Conservation (phyloP, 1,284 basidiomycete genomes). For the Puccinia triticina region DNA sequence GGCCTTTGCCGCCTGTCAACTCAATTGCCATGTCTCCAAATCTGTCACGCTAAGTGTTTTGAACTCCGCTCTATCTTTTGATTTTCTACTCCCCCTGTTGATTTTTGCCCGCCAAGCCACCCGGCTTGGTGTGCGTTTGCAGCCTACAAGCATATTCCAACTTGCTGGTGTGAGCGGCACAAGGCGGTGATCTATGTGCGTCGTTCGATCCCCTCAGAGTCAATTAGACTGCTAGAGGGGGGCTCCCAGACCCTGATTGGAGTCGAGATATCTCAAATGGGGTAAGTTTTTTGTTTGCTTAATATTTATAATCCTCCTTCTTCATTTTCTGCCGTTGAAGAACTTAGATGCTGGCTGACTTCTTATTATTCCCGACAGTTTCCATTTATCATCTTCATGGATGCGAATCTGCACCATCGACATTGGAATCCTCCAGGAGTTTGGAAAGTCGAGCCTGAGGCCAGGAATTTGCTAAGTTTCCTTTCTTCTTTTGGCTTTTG, state of each 20-base stretch:
- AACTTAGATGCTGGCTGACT: background rate
- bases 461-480: background rate
- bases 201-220: background rate
- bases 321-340: background rate
- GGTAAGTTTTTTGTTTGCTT: background rate
- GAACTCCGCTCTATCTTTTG: background rate
- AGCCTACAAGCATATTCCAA: background rate
- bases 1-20: background rate
- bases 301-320: constrained; percentile 21
- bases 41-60: background rate
- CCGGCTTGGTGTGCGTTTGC: background rate
- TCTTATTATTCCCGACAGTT: background rate
- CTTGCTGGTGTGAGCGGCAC: background rate
- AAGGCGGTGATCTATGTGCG: background rate
- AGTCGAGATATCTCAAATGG: background rate
- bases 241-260: background rate
- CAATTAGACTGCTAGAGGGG: background rate
- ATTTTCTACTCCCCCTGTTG: background rate
- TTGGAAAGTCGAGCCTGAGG: background rate
- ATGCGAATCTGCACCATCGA: constrained; percentile 16
- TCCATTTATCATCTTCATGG: background rate
- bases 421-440: constrained; percentile 7
- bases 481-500: background rate
- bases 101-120: background rate
- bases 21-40: background rate